These are phyloP conservation scores for Periconia digitata DNA, from an alignment of 2,329 filamentous ascomycete genomes.

Conservation along the genomic window DNA sequence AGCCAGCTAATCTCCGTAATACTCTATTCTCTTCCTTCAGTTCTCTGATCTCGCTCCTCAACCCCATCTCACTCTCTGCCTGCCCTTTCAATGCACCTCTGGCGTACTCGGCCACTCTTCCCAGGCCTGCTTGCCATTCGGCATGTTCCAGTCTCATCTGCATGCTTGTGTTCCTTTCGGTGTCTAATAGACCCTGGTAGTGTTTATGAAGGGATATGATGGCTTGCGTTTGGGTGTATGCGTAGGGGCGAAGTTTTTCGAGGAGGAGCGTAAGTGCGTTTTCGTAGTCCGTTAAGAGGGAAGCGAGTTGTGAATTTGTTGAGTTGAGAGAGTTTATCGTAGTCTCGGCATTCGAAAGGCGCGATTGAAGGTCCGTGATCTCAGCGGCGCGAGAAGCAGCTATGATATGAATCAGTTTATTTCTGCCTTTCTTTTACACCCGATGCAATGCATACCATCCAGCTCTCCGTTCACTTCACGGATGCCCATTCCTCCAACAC, in stretches of 20 bases:
- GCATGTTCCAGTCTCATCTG: constrained; percentile 51
- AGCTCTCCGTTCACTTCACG: constrained; percentile 41
- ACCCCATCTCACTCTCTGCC: constrained; percentile 40
- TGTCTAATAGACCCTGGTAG: constrained; percentile 49
- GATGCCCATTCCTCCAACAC: constrained; percentile 18
- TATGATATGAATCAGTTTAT: constrained; percentile 14
- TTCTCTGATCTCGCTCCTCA: constrained; percentile 42
- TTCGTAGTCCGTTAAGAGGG: constrained; percentile 46
- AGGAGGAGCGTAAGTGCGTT: constrained; percentile 42
- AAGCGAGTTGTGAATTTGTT: constrained; percentile 27
- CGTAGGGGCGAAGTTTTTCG: constrained; percentile 39
- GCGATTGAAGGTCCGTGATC: constrained; percentile 31
- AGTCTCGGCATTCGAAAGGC: constrained; percentile 33
- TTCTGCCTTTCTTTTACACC: neutral
- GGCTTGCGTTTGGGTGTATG: constrained; percentile 46
- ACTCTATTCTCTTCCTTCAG: constrained; percentile 53
- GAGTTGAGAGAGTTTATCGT: constrained; percentile 26
- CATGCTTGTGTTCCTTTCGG: constrained; percentile 47
- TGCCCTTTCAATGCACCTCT: constrained; percentile 43
- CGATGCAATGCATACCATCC: constrained; percentile 24
- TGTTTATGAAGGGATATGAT: constrained; percentile 51
- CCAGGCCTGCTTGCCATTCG: constrained; percentile 52
- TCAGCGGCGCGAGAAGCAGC: constrained; percentile 35
- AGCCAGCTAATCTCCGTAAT: constrained; percentile 48
- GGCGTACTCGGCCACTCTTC: constrained; percentile 47